Base-by-base conservation (phyloP, 306 rosid species). In the Cucurbita ficifolia region DNA sequence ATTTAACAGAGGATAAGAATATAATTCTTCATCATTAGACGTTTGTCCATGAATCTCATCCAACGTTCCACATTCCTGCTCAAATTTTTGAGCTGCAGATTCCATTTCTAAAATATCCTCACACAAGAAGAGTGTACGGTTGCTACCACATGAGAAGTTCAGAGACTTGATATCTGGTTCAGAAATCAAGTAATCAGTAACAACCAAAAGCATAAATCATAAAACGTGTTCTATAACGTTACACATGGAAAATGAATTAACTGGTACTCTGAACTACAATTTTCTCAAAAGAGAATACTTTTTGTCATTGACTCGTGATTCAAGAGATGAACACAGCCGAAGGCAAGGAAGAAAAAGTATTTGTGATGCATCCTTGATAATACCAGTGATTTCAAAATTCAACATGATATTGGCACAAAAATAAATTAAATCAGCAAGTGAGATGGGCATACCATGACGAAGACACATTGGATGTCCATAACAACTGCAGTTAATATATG, bases 391-490 rank as follows among this genome's bases (percentile, higher is more conserved):
- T 22, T 57, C 39, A 22, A 57, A 57, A 57, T 57, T 7, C 62
- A 57, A 57, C 62, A 57, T 57, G 62, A 22, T 57, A 24, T 22
- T 57, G 39, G 39, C n/a, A 24, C 39, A 57, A 57, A 24, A 59
- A 59, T 29, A 14, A 12, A 33, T 21, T 48, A 48, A 48, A 22
- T 24, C 67, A 17, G 56, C 29, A 45, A 75, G 46, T 7, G 16
- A 72, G 46, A 45, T 78, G 52, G 72, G 73, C 91, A 77, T 88
- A 95, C 99, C 96, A 63, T 95, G 99, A 50, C 96, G 97, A 80
- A 95, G 89, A 86, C 99, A 95, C 62, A 87, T 90, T 18, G 89
- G 89, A 80, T 95, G 99, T 83, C 52, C 65, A 81, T 76, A 87
- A 81, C 99, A 91, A 82, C 78, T 80, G 82, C 99, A 95, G 82